phyloP scores from a whole-genome alignment of 2,329 filamentous ascomycete genomes.

The Xenoacremonium recifei region DNA sequence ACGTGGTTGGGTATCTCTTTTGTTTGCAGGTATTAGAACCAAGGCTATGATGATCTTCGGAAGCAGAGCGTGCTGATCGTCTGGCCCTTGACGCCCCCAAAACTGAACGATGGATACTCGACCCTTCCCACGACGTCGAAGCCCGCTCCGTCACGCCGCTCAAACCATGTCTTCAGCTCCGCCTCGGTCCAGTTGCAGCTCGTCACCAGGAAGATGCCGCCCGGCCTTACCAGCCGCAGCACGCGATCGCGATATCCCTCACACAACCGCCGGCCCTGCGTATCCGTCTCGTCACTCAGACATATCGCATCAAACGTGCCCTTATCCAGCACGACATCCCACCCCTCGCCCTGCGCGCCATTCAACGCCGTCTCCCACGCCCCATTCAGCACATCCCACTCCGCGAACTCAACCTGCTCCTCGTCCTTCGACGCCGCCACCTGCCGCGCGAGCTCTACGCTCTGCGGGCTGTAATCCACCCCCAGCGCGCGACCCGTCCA shows the following conservation, averaged over 20 bases:
- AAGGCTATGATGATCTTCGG: slow-evolving; percentile 37
- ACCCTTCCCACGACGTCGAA: slow-evolving; percentile 67
- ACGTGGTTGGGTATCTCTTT: slow-evolving; percentile 8
- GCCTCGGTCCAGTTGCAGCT: slow-evolving; percentile 98
- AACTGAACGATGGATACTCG: slow-evolving; percentile 82
- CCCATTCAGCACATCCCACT: slow-evolving; percentile 64
- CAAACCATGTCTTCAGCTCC: slow-evolving; percentile 81
- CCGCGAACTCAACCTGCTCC: slow-evolving; percentile 39
- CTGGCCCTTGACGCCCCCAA: slow-evolving; percentile 85
- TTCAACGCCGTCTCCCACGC: slow-evolving; percentile 33
- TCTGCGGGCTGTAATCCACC: slow-evolving; percentile 80
- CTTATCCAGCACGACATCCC: slow-evolving; percentile 95
- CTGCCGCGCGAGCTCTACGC: slow-evolving; percentile 69
- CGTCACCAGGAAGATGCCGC: slow-evolving; percentile 79
- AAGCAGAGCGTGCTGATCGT: slow-evolving; percentile 89
- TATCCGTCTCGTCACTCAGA: slow-evolving; percentile 58
- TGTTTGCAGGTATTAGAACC: neutral
- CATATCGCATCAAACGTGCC: slow-evolving; percentile 96
- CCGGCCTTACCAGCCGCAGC: slow-evolving; percentile 63
- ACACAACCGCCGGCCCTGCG: slow-evolving; percentile 59
- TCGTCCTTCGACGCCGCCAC: slow-evolving; percentile 45
- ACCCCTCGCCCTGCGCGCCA: slow-evolving; percentile 49
- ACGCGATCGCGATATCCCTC: slow-evolving; percentile 74
- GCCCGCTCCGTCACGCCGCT: slow-evolving; percentile 31
- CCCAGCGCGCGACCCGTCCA: slow-evolving; percentile 75